Base-by-base conservation (phyloP, 441 rosid species). In the Erodium texanum region DNA sequence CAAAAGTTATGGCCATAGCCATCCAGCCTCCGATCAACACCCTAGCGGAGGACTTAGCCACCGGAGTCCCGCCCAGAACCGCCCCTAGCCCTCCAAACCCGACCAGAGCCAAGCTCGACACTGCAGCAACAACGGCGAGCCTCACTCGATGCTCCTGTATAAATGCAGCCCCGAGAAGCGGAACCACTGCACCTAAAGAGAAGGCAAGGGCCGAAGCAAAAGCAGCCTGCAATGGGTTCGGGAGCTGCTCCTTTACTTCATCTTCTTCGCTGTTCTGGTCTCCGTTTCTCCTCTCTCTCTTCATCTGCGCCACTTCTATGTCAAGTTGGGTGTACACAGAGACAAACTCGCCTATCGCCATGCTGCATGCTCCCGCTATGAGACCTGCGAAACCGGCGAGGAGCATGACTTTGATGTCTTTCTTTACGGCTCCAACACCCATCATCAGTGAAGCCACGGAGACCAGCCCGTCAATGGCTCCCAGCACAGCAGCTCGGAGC, bases 291-390 rank as follows among this genome's bases (percentile, higher is more conserved):
- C 65, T 71, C 12, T 81, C 83, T 65, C 97, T 80, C 65, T 82
- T 82, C 69, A 81, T 75, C 32, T 92, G 98, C 38, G 98, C 92
- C 7, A 84, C 9, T 73, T 90, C 89, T 3, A 88, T 85, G 66
- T 92, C 98, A 10, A 84, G 67, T 43, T 92, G 98, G 7, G 98
- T 85, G 77, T 92, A 85, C 6, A 92, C 98, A 0, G 97, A 92
- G 19, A 92, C 98, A 19, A 86, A 87, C 76, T 92, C 98, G n/a
- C 98, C 98, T 0, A 92, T 92, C 0, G 98, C 97, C 96, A 92
- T 92, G 79, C 96, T 92, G 59, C 96, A 92, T 6, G 98, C 97
- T 0, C 96, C 98, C 3, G 96, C 97, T 0, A 90, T 87, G 18
- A 92, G 68, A 2, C 98, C 98, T 0, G 98, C 96, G 41, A 92